Evolutionary conservation across 768 basidiomycete genomes (phyloP), one percentile per base, ranked within the genome.

Genomic region (Artomyces pyxidatus): DNA sequence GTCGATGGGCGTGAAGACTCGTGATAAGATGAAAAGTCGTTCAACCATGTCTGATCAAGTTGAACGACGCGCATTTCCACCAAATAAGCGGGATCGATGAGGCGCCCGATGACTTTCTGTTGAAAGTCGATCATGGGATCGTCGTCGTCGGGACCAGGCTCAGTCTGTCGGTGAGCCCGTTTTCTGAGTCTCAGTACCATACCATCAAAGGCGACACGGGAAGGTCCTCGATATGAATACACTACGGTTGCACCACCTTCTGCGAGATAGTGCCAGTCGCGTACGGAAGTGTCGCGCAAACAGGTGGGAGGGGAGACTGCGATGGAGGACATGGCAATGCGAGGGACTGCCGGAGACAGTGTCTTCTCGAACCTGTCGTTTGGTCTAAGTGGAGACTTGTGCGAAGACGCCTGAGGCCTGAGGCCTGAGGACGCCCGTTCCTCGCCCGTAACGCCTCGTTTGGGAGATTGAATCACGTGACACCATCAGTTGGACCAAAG

Each of bases 181-280:
- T 98, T 97, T 48, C 85, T 76, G 47, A 97, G 68, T 9, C 94
- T 79, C 22, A 98, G 71, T 1, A 88, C 85, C 35, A 70, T 88
- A 9, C 79, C 78, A 44, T 74, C 64, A 61, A 84, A 85, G 7
- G 63, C 49, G 2, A 74, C 63, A 54, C 77, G 64, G 6, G 61
- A 42, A 17, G 76, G 71, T 0, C 92, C 89, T 9, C 59, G 56
- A 61, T 94, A 95, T 7, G 87, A 80, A 65, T 93, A 89, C 14
- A 97, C 90, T 56, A 91, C 79, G 6, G 89, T 86, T 17, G 90
- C 86, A 17, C 88, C 90, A n/a, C 95, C 95, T 69, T 97, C 95
- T 0, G 90, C 83, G 19, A 91, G 68, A 61, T 97, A 98, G 53
- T 62, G 67, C 93, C 94, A 98, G 63, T 88, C 69, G 10, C 42